Conservation (phyloP, 2,329 filamentous ascomycete genomes). For the Parascedosporium putredinis region DNA sequence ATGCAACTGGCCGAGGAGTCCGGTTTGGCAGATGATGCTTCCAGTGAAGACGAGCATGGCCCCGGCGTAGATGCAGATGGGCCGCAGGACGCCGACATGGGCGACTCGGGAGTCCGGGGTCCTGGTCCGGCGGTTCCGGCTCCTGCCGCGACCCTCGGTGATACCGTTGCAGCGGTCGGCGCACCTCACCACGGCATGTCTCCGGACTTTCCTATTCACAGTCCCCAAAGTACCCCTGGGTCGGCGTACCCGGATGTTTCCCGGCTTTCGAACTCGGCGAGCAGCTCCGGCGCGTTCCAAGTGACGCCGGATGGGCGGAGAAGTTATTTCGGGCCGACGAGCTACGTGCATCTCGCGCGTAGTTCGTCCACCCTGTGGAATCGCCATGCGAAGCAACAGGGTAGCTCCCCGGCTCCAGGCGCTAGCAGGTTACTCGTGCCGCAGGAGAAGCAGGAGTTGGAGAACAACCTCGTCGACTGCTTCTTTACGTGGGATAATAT, state of each 20-base stretch:
- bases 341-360: not conserved
- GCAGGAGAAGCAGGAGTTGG: not conserved
- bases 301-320: not conserved
- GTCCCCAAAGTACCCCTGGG: not conserved
- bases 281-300: not conserved
- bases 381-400: not conserved
- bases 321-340: slow-evolving; percentile 2
- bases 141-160: not conserved
- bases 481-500: slow-evolving; percentile 1
- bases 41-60: not conserved
- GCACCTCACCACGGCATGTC: not conserved
- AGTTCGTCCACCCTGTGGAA: not conserved
- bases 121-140: not conserved
- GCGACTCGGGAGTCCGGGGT: not conserved
- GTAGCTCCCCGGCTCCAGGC: too few relatives aligned
- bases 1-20: slow-evolving; percentile 7
- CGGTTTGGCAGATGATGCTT: not conserved
- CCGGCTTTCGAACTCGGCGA: not conserved
- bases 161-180: not conserved
- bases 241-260: not conserved
- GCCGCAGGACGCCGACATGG: not conserved
- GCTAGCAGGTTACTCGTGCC: not conserved
- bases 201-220: not conserved
- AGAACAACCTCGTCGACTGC: not conserved
- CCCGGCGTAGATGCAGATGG: not conserved